Conservation (phyloP, 805 yeast genomes). For the Saccharomyces kudriavzevii region DNA sequence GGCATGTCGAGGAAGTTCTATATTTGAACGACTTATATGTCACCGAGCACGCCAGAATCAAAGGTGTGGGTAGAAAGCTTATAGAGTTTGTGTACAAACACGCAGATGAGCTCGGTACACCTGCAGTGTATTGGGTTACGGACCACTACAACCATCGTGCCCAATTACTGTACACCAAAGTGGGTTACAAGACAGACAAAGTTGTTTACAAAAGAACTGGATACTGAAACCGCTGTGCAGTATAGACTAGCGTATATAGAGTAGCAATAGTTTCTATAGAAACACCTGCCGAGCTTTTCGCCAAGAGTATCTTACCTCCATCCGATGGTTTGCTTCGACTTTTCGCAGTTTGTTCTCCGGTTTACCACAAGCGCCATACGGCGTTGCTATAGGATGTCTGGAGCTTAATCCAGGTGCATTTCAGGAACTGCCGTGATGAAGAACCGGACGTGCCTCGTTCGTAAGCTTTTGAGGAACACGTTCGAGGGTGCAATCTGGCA, state of each 20-base stretch:
- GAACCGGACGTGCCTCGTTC: neutral
- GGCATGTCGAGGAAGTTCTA: conserved; percentile 38
- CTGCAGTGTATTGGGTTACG: conserved; percentile 46
- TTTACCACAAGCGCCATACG: neutral
- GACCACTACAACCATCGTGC: conserved; percentile 49
- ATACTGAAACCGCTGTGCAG: neutral
- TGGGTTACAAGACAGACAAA: conserved; percentile 38
- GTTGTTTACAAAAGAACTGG: conserved; percentile 30
- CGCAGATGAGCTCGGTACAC: conserved; percentile 37
- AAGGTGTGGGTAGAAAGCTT: conserved; percentile 42
- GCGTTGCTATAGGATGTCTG: neutral
- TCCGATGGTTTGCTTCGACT: neutral
- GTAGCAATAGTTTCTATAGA: neutral
- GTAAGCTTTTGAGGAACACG: neutral
- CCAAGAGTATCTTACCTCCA: neutral
- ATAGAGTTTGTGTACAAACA: conserved; percentile 42
- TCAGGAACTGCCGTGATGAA: neutral
- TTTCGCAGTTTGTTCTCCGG: neutral
- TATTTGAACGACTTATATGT: conserved; percentile 50
- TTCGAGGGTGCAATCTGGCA: neutral
- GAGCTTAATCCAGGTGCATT: neutral
- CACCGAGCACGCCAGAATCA: conserved; percentile 31
- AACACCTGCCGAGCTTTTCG: neutral
- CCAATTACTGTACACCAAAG: conserved; percentile 46
- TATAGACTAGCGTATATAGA: neutral